Evolutionary conservation across 768 basidiomycete genomes (phyloP).

Genomic region (Amanita pseudoporphyria): DNA sequence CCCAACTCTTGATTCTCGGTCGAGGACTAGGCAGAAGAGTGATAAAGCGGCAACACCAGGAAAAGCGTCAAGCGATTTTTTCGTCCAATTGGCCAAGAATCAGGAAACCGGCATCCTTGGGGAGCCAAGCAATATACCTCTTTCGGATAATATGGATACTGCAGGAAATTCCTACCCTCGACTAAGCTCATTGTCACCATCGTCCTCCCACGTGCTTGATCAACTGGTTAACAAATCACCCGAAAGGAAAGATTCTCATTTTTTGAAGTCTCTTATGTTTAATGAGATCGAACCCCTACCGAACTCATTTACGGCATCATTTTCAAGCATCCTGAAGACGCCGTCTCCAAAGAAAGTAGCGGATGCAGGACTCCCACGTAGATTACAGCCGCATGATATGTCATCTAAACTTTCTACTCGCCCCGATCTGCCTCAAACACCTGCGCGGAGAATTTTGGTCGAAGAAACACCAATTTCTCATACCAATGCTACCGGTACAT

Average conservation of each 20-base stretch:
- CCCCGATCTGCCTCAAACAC: slow-evolving; percentile 37
- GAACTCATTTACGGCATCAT: slow-evolving; percentile 10
- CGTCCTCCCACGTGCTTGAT: slow-evolving; percentile 28
- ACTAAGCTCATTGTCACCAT: slow-evolving; percentile 51
- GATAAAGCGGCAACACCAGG: neutral
- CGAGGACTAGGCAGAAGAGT: neutral
- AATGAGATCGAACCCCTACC: slow-evolving; percentile 3
- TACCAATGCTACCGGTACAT: slow-evolving; percentile 39
- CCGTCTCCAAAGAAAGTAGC: slow-evolving; percentile 7
- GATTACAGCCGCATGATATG: slow-evolving; percentile 18
- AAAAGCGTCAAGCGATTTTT: neutral
- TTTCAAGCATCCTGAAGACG: neutral
- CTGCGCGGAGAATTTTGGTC: slow-evolving; percentile 56
- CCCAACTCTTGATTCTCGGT: neutral
- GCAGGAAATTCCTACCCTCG: slow-evolving; percentile 22
- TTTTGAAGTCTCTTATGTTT: slow-evolving; percentile 7
- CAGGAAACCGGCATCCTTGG: neutral
- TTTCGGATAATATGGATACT: neutral
- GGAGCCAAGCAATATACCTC: neutral
- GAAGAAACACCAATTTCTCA: slow-evolving; percentile 40
- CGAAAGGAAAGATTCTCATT: slow-evolving; percentile 1
- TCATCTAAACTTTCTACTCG: slow-evolving; percentile 26
- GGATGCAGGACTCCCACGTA: slow-evolving; percentile 16
- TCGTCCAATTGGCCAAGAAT: neutral
- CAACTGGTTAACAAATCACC: slow-evolving; percentile 13